Conservation (phyloP, 1,139 yeast species). For the Yamadazyma buinensis region DNA sequence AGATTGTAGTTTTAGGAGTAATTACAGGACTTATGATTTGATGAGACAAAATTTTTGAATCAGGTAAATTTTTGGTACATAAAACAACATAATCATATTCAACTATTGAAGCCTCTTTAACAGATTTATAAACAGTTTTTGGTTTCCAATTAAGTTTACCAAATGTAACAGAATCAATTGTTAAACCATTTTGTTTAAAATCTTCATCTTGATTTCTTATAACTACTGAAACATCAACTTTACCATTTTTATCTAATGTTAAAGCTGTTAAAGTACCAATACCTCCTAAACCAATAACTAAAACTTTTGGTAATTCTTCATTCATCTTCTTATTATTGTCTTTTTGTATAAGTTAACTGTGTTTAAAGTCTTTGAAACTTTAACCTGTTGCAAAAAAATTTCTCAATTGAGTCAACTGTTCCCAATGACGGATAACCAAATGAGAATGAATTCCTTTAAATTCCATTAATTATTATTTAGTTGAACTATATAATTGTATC, state of each 20-base stretch:
- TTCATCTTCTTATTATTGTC: too few species aligned
- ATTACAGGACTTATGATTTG: conserved; percentile 58
- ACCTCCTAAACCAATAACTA: conserved; percentile 43
- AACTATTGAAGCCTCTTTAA: conserved; percentile 39
- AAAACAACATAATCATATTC: conserved; percentile 63
- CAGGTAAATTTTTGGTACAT: conserved; percentile 75
- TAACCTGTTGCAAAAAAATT: too few species aligned
- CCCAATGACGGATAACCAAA: too few species aligned
- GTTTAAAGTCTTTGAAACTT: too few species aligned
- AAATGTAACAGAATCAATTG: conserved; percentile 57
- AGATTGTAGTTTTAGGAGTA: conserved; percentile 47
- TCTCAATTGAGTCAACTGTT: too few species aligned
- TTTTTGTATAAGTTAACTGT: too few species aligned
- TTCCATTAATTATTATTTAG: too few species aligned
- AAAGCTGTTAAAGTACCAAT: conserved; percentile 71
- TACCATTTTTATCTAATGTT: conserved; percentile 43
- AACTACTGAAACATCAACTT: conserved; percentile 56
- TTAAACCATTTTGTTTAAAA: conserved; percentile 51
- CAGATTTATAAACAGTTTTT: conserved; percentile 33
- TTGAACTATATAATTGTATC: too few species aligned
- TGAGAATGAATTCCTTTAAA: too few species aligned
- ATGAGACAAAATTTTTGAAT: conserved; percentile 50
- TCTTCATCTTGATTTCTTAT: conserved; percentile 63
- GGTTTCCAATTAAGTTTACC: conserved; percentile 62
- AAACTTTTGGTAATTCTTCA: background rate